Evolutionary conservation across 73 alveolate species (phyloP).

Genomic region (Symbiodinium natans): DNA sequence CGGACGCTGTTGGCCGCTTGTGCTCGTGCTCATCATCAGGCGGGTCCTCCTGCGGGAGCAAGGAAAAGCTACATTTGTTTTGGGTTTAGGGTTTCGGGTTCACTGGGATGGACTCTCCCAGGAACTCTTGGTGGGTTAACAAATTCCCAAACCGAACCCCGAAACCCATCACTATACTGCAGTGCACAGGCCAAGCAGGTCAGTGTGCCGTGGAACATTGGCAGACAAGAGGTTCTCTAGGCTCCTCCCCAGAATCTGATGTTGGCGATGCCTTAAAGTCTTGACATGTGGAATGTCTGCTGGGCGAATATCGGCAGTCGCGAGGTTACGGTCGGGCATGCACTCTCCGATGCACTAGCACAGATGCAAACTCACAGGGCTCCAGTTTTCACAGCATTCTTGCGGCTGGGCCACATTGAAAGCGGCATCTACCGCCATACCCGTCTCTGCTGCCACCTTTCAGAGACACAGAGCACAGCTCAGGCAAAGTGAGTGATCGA

Average conservation of each 20-base stretch:
- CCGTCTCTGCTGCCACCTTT: background rate
- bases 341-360: too few relatives aligned
- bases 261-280: background rate
- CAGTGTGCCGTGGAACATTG: too few relatives aligned
- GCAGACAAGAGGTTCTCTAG: too few relatives aligned
- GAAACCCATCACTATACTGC: background rate
- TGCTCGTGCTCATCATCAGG: slow-evolving; percentile 91
- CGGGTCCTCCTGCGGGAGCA: background rate
- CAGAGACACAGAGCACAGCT: background rate
- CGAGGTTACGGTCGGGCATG: too few relatives aligned
- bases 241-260: slow-evolving; percentile 11
- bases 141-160: background rate
- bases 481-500: background rate
- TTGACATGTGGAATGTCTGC: background rate
- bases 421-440: background rate
- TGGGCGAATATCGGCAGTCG: too few relatives aligned
- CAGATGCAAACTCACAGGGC: too few relatives aligned
- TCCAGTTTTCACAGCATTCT: too few relatives aligned
- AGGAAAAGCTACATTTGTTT: too few relatives aligned
- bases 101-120: too few relatives aligned
- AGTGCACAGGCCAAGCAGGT: too few relatives aligned
- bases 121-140: too few relatives aligned
- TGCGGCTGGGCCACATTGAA: background rate
- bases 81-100: too few relatives aligned
- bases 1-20: slow-evolving; percentile 2